phyloP scores from a whole-genome alignment of 148 eudicot species.

The Oxyria digyna region DNA sequence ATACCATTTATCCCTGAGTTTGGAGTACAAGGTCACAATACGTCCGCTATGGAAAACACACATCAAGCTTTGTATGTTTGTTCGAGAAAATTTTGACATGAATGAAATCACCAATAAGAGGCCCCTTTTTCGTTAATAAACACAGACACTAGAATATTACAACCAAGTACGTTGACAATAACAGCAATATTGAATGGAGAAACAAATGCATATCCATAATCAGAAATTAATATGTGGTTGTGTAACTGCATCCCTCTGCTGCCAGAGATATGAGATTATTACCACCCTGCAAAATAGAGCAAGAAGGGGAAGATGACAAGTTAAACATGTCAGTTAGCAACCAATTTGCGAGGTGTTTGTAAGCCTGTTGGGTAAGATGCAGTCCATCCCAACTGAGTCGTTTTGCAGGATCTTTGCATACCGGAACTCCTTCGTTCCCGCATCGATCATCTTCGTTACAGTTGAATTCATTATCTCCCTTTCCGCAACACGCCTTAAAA shows the following conservation, averaged over 20 bases:
- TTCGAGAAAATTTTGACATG: not conserved
- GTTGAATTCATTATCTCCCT: conserved; percentile 12
- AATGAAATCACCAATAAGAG: not conserved
- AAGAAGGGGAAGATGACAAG: not conserved
- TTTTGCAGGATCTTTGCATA: not conserved
- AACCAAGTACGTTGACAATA: no score
- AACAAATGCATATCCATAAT: not conserved
- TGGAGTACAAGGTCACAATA: not conserved
- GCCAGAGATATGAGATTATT: not conserved
- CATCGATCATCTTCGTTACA: not conserved
- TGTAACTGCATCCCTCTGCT: not conserved
- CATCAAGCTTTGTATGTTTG: not conserved
- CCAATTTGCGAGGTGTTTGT: conserved; percentile 4
- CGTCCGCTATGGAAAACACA: not conserved
- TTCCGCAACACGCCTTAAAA: conserved; percentile 18
- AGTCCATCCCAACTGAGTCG: not conserved
- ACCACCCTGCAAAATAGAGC: not conserved
- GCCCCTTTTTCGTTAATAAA: not conserved
- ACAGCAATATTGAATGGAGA: no score
- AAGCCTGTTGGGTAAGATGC: conserved; percentile 5
- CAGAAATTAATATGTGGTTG: not conserved
- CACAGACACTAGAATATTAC: no score
- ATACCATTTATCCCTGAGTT: conserved; percentile 41
- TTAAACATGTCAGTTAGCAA: not conserved
- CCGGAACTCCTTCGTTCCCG: conserved; percentile 3